These are phyloP conservation scores for Schizophyllum amplum DNA, from an alignment of 1,284 basidiomycete genomes.

Conservation along the genomic window DNA sequence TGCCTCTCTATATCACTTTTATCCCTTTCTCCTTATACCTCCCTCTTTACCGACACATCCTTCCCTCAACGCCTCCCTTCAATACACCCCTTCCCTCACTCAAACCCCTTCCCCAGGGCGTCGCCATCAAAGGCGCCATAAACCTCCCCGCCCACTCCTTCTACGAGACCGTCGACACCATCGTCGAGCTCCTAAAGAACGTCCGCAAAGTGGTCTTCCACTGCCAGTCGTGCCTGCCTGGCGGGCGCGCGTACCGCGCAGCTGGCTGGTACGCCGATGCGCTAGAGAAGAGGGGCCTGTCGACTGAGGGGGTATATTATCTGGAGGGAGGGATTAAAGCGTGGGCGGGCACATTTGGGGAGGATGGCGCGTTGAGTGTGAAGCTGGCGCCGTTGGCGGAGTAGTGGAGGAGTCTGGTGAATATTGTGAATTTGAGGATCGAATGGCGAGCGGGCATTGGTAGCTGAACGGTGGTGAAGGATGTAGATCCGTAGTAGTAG, in stretches of 20 bases:
- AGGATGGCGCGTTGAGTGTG: slow-evolving; percentile 7
- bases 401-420: too few species aligned
- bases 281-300: slow-evolving; percentile 4
- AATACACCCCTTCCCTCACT: too few species aligned
- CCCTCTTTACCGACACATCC: too few species aligned
- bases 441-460: too few species aligned
- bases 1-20: too few species aligned
- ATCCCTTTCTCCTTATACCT: too few species aligned
- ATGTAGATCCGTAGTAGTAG: too few species aligned
- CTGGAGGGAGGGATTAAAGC: slow-evolving; percentile 20
- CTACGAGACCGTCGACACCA: slow-evolving; percentile 17
- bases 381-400: background rate
- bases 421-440: too few species aligned
- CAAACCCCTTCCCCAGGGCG: slow-evolving; percentile 6
- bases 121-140: slow-evolving; percentile 17
- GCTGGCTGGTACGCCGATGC: slow-evolving; percentile 19
- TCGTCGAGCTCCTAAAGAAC: slow-evolving; percentile 11
- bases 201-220: slow-evolving; percentile 18
- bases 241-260: slow-evolving; percentile 15
- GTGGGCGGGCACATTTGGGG: slow-evolving; percentile 12
- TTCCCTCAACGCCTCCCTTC: too few species aligned
- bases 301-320: slow-evolving; percentile 11
- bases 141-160: slow-evolving; percentile 22
- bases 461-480: too few species aligned
- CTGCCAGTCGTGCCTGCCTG: slow-evolving; percentile 17